Evolutionary conservation across 2,329 filamentous ascomycete genomes (phyloP).

Genomic region (Sphaceloma murrayae): DNA sequence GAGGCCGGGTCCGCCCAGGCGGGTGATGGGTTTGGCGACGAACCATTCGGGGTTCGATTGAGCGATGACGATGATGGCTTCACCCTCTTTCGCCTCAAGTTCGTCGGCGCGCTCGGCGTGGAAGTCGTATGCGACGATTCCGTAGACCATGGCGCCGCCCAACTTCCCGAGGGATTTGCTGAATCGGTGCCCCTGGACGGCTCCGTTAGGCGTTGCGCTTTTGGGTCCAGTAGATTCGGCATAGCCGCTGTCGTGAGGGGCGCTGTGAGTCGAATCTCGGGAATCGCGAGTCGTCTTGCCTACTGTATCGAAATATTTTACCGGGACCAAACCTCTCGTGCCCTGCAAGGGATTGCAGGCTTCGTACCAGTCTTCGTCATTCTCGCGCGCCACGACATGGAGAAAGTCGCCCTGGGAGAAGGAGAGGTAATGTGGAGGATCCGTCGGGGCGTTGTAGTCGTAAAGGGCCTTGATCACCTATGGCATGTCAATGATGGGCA

Average conservation of each 20-base stretch:
- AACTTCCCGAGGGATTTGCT: conserved; percentile 41
- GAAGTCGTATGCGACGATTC: conserved; percentile 95
- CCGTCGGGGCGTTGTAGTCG: conserved; percentile 65
- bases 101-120: conserved; percentile 92
- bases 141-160: conserved; percentile 82
- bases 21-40: conserved; percentile 95
- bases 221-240: conserved; percentile 43
- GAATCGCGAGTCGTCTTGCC: conserved; percentile 90
- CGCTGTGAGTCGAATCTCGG: conserved; percentile 39
- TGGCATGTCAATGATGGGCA: background rate
- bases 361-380: conserved; percentile 95
- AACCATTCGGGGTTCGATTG: conserved; percentile 99
- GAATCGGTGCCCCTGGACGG: conserved; percentile 25
- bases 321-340: conserved; percentile 83
- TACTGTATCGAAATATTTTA: conserved; percentile 84
- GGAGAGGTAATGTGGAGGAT: conserved; percentile 56
- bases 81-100: conserved; percentile 84
- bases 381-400: conserved; percentile 91
- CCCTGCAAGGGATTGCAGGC: conserved; percentile 90
- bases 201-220: conserved; percentile 17
- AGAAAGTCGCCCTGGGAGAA: conserved; percentile 97
- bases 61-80: conserved; percentile 96
- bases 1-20: conserved; percentile 86
- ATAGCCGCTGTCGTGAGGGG: conserved; percentile 84
- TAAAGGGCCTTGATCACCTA: conserved; percentile 96